A percentile compares a stretch with the other conserved stretches of the same genome.
Evolutionary conservation across 805 yeast species (phyloP).

Genomic region (Saccharomyces paradoxus): DNA sequence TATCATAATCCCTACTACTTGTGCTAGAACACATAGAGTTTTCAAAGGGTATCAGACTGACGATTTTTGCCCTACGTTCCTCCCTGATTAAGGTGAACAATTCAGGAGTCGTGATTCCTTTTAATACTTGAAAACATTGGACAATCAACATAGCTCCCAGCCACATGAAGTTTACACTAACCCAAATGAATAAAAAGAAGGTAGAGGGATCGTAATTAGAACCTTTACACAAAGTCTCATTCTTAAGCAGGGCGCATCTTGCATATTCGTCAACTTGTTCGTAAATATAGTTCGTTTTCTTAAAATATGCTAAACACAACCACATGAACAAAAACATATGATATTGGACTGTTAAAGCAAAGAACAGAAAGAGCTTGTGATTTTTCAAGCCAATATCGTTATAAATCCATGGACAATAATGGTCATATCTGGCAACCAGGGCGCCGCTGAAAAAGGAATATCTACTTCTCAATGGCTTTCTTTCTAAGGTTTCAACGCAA

Average conservation of each 20-base stretch:
- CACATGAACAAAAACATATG: constrained; percentile 41
- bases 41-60: not conserved
- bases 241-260: constrained; percentile 40
- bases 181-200: constrained; percentile 52
- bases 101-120: constrained; percentile 78
- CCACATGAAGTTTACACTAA: constrained; percentile 65
- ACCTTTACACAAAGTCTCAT: constrained; percentile 53
- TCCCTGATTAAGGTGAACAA: constrained; percentile 38
- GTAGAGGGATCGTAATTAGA: constrained; percentile 44
- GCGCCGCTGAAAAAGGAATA: constrained; percentile 51
- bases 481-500: constrained; percentile 63
- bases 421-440: constrained; percentile 79
- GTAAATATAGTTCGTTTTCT: constrained; percentile 39
- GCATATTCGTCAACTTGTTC: constrained; percentile 21
- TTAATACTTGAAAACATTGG: constrained; percentile 68
- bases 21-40: not conserved
- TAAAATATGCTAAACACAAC: constrained; percentile 39
- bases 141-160: constrained; percentile 51
- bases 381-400: constrained; percentile 84
- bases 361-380: constrained; percentile 69
- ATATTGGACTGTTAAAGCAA: constrained; percentile 38
- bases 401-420: constrained; percentile 89
- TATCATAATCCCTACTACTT: not conserved
- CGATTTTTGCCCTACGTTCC: not conserved
- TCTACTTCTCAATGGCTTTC: constrained; percentile 74